These are phyloP conservation scores for Aspergillus baeticus DNA, from an alignment of 495 filamentous ascomycete species.

Conservation along the genomic window DNA sequence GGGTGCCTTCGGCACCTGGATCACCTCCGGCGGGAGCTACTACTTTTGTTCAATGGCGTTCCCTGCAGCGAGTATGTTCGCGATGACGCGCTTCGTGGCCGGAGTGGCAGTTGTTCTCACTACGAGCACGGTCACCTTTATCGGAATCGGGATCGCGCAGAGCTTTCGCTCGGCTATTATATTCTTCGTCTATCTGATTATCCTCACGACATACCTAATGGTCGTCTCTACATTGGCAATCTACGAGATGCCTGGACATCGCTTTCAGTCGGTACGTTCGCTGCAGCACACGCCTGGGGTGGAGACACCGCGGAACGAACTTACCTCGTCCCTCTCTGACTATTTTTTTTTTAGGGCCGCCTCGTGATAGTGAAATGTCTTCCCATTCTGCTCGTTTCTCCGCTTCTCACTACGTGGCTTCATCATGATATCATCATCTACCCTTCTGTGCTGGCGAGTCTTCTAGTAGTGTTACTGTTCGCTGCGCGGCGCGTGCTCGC, in stretches of 20 bases:
- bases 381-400: constrained; percentile 15
- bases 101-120: constrained; percentile 9
- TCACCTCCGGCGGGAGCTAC: constrained; percentile 17
- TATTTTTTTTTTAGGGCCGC: background rate
- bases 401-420: constrained; percentile 17
- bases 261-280: constrained; percentile 12
- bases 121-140: constrained; percentile 7
- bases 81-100: constrained; percentile 17
- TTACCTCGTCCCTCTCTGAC: background rate
- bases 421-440: constrained; percentile 17
- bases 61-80: constrained; percentile 20
- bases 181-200: constrained; percentile 17
- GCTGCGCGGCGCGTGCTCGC: constrained; percentile 14
- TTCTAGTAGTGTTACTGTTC: constrained; percentile 5
- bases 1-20: constrained; percentile 18
- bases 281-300: too few species aligned
- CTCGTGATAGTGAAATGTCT: constrained; percentile 16
- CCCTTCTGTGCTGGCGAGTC: constrained; percentile 7
- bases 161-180: constrained; percentile 11
- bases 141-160: constrained; percentile 11
- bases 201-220: constrained; percentile 17
- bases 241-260: constrained; percentile 16
- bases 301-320: too few species aligned
- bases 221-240: constrained; percentile 8
- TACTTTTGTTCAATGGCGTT: constrained; percentile 20